phyloP scores from a whole-genome alignment of 768 basidiomycete genomes.

The Ephemerocybe angulata region DNA sequence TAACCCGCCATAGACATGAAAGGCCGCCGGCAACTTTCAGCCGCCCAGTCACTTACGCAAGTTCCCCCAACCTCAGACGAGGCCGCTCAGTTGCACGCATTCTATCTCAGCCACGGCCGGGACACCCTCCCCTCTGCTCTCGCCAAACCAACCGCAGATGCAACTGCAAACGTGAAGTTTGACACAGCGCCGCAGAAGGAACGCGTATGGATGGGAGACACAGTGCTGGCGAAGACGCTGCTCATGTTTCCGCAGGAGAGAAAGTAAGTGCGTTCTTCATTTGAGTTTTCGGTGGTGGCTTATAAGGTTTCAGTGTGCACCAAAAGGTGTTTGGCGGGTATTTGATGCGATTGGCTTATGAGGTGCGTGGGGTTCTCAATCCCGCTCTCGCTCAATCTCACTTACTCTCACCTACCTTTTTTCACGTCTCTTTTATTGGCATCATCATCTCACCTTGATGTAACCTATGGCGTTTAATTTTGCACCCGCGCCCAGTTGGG shows the following conservation, averaged over 20 bases:
- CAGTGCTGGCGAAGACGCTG: slow-evolving; percentile 62
- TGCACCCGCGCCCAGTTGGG: slow-evolving; percentile 47
- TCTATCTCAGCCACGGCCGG: slow-evolving; percentile 60
- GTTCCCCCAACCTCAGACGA: slow-evolving; percentile 74
- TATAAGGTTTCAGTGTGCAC: slow-evolving; percentile 62
- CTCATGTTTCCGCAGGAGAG: slow-evolving; percentile 85
- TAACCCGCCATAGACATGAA: slow-evolving; percentile 49
- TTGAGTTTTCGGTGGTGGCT: no score
- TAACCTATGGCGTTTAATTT: not conserved
- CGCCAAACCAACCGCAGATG: not conserved
- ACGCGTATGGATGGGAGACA: slow-evolving; percentile 73
- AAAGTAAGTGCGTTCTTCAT: slow-evolving; percentile 47
- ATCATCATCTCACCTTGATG: not conserved
- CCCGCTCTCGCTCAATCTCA: no score
- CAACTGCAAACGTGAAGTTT: slow-evolving; percentile 14
- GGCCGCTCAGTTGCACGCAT: slow-evolving; percentile 62
- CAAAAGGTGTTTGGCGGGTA: slow-evolving; percentile 81
- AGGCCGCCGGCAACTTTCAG: slow-evolving; percentile 48
- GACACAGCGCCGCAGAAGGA: slow-evolving; percentile 25
- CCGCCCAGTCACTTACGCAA: slow-evolving; percentile 58
- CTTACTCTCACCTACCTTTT: no score
- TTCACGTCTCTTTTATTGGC: not conserved
- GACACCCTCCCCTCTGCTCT: slow-evolving; percentile 16
- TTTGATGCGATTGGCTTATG: slow-evolving; percentile 65
- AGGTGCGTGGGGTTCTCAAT: no score